These are phyloP conservation scores for Thermothelomyces thermophilus DNA, from an alignment of 2,329 filamentous ascomycete genomes.

Conservation along the genomic window DNA sequence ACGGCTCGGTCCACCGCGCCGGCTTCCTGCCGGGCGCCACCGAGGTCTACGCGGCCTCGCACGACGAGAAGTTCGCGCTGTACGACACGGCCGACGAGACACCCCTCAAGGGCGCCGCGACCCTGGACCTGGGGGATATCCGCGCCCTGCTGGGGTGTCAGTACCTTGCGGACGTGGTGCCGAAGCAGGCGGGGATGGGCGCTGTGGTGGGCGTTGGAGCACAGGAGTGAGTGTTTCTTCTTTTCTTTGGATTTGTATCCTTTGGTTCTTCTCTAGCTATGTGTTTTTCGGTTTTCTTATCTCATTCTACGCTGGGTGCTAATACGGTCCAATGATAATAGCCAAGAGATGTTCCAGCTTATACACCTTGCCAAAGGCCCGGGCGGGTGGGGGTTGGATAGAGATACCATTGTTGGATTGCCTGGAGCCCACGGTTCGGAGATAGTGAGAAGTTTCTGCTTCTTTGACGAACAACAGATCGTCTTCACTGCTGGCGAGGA, in stretches of 20 bases:
- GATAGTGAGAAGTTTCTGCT: constrained; percentile 57
- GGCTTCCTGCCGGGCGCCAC: constrained; percentile 57
- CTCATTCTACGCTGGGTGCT: too few relatives aligned
- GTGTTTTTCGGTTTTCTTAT: constrained; percentile 13
- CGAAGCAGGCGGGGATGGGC: constrained; percentile 51
- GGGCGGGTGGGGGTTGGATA: constrained; percentile 47
- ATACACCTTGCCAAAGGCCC: constrained; percentile 49
- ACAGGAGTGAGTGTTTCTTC: constrained; percentile 55
- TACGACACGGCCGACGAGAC: constrained; percentile 64
- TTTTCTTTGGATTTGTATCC: constrained; percentile 33
- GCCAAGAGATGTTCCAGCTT: constrained; percentile 52
- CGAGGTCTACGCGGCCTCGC: constrained; percentile 65
- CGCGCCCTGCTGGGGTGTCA: constrained; percentile 59
- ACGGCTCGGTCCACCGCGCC: constrained; percentile 67
- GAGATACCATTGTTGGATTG: constrained; percentile 51
- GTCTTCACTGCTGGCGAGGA: constrained; percentile 56
- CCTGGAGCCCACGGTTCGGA: constrained; percentile 58
- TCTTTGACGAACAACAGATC: constrained; percentile 53
- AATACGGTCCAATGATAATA: constrained; percentile 27
- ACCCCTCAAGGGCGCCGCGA: constrained; percentile 51
- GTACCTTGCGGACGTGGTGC: constrained; percentile 64
- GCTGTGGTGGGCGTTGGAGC: constrained; percentile 59
- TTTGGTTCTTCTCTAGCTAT: constrained; percentile 20
- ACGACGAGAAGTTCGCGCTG: constrained; percentile 70
- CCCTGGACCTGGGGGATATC: constrained; percentile 60